phyloP scores from a whole-genome alignment of 2,329 filamentous ascomycete species.

The Pseudopithomyces chartarum region DNA sequence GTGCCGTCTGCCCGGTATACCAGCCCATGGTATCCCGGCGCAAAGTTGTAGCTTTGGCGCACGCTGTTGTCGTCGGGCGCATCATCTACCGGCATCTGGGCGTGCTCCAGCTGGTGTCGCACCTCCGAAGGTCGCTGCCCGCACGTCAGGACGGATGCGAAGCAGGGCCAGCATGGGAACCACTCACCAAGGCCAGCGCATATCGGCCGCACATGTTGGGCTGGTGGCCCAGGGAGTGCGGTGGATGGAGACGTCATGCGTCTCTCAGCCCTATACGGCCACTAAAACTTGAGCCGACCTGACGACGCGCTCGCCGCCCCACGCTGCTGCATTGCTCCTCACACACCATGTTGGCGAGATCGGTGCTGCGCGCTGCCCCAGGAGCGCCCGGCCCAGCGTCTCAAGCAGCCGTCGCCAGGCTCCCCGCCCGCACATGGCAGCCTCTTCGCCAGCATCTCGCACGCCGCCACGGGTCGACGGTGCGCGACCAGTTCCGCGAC shows the following conservation, averaged over 20 bases:
- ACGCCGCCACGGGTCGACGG: constrained; percentile 34
- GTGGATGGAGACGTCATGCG: constrained; percentile 41
- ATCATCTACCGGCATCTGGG: constrained; percentile 74
- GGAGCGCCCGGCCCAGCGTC: constrained; percentile 26
- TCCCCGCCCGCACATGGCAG: constrained; percentile 30
- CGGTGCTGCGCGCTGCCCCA: constrained; percentile 32
- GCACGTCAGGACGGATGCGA: constrained; percentile 13
- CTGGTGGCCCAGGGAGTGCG: constrained; percentile 12
- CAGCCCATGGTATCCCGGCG: constrained; percentile 81
- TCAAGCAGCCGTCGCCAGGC: constrained; percentile 30
- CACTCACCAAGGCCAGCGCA: constrained; percentile 63
- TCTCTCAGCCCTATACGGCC: constrained; percentile 33
- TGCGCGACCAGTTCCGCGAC: constrained; percentile 32
- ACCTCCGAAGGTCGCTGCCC: constrained; percentile 75
- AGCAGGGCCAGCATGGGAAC: neutral
- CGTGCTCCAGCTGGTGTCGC: constrained; percentile 71
- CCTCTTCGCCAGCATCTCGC: constrained; percentile 30
- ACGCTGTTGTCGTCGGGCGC: constrained; percentile 72
- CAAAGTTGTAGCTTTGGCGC: constrained; percentile 88
- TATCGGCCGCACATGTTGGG: constrained; percentile 71
- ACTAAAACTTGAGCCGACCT: constrained; percentile 27
- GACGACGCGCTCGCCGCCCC: constrained; percentile 1
- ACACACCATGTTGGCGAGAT: constrained; percentile 44
- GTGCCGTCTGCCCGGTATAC: constrained; percentile 75
- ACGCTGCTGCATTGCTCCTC: no score